A percentile compares a stretch with the other conserved stretches of the same genome.
These are phyloP conservation scores for Emergomyces pasteurianus DNA, from an alignment of 2,329 filamentous ascomycete species.

Conservation along the genomic window DNA sequence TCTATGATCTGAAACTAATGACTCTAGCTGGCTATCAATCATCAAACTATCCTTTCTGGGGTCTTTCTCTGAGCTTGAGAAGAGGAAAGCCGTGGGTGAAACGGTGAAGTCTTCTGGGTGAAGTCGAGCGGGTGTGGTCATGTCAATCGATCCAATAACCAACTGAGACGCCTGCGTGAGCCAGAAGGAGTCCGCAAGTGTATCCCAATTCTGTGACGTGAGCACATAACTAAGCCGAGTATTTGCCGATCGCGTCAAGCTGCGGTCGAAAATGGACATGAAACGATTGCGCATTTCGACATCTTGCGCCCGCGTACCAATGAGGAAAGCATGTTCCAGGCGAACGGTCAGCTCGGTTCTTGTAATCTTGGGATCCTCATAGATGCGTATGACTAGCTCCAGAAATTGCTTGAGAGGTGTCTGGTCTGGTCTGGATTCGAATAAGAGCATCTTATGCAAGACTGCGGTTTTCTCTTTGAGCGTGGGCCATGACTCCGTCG, in stretches of 20 bases:
- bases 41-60: constrained; percentile 51
- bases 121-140: constrained; percentile 65
- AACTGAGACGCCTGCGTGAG: constrained; percentile 88
- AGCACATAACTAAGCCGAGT: constrained; percentile 82
- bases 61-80: constrained; percentile 63
- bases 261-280: constrained; percentile 91
- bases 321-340: constrained; percentile 95
- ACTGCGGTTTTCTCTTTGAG: constrained; percentile 98
- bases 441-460: constrained; percentile 96
- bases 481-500: constrained; percentile 88
- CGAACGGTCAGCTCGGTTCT: constrained; percentile 91
- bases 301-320: constrained; percentile 84
- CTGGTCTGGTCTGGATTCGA: constrained; percentile 72
- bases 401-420: constrained; percentile 87
- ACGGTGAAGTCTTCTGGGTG: constrained; percentile 75
- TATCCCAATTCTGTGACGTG: constrained; percentile 92
- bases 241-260: constrained; percentile 81
- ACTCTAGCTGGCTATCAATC: constrained; percentile 70
- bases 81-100: constrained; percentile 60
- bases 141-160: constrained; percentile 80
- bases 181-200: constrained; percentile 90
- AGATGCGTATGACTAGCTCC: constrained; percentile 92
- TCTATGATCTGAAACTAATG: constrained; percentile 63
- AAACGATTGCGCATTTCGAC: constrained; percentile 96
- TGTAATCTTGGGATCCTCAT: constrained; percentile 93